Percentiles rank a stretch among this genome's conserved stretches.
phyloP scores from a whole-genome alignment of 306 rosid genomes.

The Corylus americana region DNA sequence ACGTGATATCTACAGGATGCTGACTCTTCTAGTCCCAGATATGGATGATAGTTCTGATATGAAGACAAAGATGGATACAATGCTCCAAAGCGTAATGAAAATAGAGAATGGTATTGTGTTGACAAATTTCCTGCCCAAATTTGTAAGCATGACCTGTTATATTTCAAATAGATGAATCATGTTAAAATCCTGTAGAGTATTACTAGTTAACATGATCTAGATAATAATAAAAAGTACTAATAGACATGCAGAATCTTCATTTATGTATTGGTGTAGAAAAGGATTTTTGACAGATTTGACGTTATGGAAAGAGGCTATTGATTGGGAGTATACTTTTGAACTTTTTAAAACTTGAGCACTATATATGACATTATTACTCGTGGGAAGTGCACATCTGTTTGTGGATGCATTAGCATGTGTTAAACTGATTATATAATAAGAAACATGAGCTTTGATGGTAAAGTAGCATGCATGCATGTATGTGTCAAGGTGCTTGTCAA shows the following conservation, averaged over 20 bases:
- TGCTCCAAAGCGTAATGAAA: constrained; percentile 92
- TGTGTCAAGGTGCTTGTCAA: background rate
- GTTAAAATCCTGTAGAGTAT: background rate
- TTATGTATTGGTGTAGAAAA: background rate
- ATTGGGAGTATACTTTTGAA: background rate
- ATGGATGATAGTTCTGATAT: constrained; percentile 87
- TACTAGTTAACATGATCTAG: background rate
- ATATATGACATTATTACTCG: background rate
- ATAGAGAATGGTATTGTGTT: constrained; percentile 81
- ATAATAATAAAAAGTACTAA: background rate
- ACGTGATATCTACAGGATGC: constrained; percentile 90
- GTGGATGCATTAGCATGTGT: background rate
- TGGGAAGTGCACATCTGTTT: background rate
- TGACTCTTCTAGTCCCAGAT: constrained; percentile 71
- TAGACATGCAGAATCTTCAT: background rate
- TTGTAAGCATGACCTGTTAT: constrained; percentile 11
- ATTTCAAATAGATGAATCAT: background rate
- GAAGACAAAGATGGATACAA: constrained; percentile 83
- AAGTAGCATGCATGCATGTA: background rate
- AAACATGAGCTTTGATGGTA: background rate
- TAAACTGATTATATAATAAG: background rate
- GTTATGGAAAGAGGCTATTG: background rate
- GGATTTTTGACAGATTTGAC: background rate
- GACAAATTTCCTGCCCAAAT: constrained; percentile 7
- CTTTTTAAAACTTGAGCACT: background rate